phyloP scores from a whole-genome alignment of 192 early-diverging fungal genomes.

The Gonapodya sp. region DNA sequence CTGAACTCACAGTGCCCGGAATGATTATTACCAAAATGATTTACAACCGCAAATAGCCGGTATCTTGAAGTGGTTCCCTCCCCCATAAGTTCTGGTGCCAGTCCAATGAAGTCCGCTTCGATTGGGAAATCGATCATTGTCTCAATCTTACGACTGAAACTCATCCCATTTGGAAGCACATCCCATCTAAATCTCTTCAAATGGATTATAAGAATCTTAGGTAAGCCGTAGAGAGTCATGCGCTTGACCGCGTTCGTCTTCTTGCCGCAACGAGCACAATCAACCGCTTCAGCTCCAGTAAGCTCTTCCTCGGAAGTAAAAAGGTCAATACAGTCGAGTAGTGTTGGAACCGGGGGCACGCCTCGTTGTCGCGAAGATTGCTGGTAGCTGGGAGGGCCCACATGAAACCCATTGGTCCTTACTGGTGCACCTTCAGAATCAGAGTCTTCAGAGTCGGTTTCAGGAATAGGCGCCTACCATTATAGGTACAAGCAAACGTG shows the following conservation, averaged over 20 bases:
- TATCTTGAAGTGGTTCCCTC: background rate
- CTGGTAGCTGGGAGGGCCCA: background rate
- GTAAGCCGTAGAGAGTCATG: background rate
- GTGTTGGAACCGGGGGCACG: background rate
- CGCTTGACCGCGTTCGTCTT: background rate
- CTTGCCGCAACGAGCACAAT: background rate
- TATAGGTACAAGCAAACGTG: background rate
- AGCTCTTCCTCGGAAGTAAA: background rate
- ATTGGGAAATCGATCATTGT: background rate
- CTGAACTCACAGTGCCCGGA: constrained; percentile 7
- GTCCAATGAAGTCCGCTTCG: background rate
- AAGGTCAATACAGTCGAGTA: background rate
- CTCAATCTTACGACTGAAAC: background rate
- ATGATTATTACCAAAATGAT: constrained; percentile 4
- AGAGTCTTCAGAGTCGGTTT: background rate
- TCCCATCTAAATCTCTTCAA: background rate
- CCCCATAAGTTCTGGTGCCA: background rate
- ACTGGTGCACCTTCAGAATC: background rate
- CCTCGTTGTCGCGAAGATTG: background rate
- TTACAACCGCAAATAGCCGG: constrained; percentile 6
- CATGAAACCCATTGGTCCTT: background rate
- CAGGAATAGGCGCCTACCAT: background rate
- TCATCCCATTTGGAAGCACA: background rate
- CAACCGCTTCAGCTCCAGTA: background rate
- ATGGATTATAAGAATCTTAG: background rate